A percentile compares a stretch with the other conserved stretches of the same genome.
These are phyloP conservation scores for Lithocarpus polystachyus DNA, from an alignment of 306 rosid genomes.

Conservation along the genomic window DNA sequence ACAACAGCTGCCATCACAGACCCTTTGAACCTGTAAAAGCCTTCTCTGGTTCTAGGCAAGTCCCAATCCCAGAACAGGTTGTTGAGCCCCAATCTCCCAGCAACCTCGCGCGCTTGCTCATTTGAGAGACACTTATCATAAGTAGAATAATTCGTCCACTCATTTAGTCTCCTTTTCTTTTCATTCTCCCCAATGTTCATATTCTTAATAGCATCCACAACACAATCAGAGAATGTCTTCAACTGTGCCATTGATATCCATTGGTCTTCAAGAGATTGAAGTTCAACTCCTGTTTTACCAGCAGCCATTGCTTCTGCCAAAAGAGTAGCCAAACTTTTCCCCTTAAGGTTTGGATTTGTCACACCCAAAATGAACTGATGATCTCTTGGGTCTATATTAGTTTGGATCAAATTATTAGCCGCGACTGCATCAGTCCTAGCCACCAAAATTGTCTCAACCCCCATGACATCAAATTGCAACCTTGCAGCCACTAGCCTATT, in stretches of 20 bases:
- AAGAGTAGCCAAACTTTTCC: conserved; percentile 53
- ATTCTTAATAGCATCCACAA: conserved; percentile 56
- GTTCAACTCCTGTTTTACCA: conserved; percentile 72
- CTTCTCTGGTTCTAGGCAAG: conserved; percentile 93
- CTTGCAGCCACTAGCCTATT: conserved; percentile 91
- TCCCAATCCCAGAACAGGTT: conserved; percentile 95
- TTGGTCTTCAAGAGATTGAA: conserved; percentile 70
- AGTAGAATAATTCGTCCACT: conserved; percentile 55
- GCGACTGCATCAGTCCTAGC: conserved; percentile 86
- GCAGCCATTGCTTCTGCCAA: conserved; percentile 61
- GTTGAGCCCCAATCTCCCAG: conserved; percentile 59
- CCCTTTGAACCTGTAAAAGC: conserved; percentile 80
- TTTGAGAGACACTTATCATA: conserved; percentile 60
- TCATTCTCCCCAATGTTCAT: conserved; percentile 50
- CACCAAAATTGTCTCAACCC: conserved; percentile 79
- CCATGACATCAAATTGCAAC: conserved; percentile 94
- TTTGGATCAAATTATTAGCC: conserved; percentile 73
- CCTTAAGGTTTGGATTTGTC: conserved; percentile 54
- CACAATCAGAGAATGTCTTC: conserved; percentile 79
- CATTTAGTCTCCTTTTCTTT: conserved; percentile 54
- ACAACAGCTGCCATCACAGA: conserved; percentile 74
- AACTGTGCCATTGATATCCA: conserved; percentile 67
- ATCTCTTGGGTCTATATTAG: conserved; percentile 77
- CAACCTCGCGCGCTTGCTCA: conserved; percentile 64
- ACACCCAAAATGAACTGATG: conserved; percentile 88